Evolutionary conservation across 208 protist species (phyloP).

Genomic region (Acanthamoeba lenticulata): DNA sequence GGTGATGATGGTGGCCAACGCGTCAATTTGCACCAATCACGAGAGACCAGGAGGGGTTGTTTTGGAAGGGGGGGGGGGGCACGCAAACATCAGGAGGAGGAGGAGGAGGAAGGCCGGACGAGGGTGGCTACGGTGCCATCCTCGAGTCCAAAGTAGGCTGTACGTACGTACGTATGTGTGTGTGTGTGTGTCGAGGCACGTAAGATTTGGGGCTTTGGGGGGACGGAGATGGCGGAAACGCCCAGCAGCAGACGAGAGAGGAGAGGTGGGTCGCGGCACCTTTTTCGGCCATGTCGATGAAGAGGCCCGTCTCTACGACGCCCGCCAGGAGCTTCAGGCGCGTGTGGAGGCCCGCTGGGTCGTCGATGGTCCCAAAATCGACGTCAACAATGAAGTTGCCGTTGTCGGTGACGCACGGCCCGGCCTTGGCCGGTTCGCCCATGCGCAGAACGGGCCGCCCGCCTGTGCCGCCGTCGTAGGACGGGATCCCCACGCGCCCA

Average conservation of each 20-base stretch:
- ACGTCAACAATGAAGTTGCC: conserved; percentile 86
- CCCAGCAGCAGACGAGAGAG: neutral
- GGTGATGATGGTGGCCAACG: no score
- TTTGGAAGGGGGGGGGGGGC: no score
- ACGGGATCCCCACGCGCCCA: no score
- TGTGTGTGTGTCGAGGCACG: neutral
- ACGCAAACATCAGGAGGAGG: no score
- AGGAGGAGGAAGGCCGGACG: neutral
- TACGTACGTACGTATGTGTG: no score
- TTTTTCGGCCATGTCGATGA: conserved; percentile 76
- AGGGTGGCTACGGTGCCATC: conserved; percentile 65
- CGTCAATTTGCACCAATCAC: no score
- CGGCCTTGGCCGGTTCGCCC: conserved; percentile 83
- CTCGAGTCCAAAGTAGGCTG: conserved; percentile 62
- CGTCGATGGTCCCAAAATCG: conserved; percentile 75
- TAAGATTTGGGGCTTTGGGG: neutral
- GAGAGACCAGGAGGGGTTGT: no score
- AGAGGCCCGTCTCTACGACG: conserved; percentile 78
- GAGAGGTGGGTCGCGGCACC: neutral
- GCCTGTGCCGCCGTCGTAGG: conserved; percentile 26
- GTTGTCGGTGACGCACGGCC: conserved; percentile 84
- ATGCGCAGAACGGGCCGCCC: conserved; percentile 25
- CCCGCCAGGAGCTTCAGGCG: conserved; percentile 71
- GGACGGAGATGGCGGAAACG: neutral
- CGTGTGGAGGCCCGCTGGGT: conserved; percentile 68